Percentiles rank a stretch among this genome's conserved stretches.
These are phyloP conservation scores for Sugiyamaella japonica DNA, from an alignment of 1,139 yeast genomes.

Conservation along the genomic window DNA sequence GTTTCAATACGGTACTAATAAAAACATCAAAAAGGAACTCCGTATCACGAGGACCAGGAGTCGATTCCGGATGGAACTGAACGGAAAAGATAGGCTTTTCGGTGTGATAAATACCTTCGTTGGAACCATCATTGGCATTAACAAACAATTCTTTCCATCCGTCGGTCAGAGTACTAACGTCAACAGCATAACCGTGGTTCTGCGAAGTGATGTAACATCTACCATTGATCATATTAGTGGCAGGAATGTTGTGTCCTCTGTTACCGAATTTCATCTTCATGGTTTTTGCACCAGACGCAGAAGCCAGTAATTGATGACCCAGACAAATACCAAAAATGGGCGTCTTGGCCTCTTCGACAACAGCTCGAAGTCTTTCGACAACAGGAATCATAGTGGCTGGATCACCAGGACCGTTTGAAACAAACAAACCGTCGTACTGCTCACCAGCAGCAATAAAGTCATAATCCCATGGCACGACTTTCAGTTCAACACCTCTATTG, in stretches of 20 bases:
- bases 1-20: slow-evolving; percentile 74
- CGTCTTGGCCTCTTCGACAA: slow-evolving; percentile 57
- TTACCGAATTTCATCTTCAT: slow-evolving; percentile 95
- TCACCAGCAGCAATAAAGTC: slow-evolving; percentile 55
- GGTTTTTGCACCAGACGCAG: slow-evolving; percentile 95
- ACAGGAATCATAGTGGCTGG: slow-evolving; percentile 79
- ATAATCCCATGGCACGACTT: slow-evolving; percentile 95
- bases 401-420: slow-evolving; percentile 99
- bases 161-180: slow-evolving; percentile 60
- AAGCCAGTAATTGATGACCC: slow-evolving; percentile 96
- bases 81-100: slow-evolving; percentile 94
- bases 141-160: slow-evolving; percentile 96
- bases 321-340: slow-evolving; percentile 93
- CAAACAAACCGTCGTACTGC: slow-evolving; percentile 92
- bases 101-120: slow-evolving; percentile 96
- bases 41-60: slow-evolving; percentile 99
- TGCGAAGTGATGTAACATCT: slow-evolving; percentile 98
- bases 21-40: slow-evolving; percentile 96
- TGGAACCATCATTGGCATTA: slow-evolving; percentile 95
- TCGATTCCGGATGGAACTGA: slow-evolving; percentile 98
- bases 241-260: slow-evolving; percentile 99
- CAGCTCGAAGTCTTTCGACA: slow-evolving; percentile 58
- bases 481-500: slow-evolving; percentile 91
- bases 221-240: slow-evolving; percentile 89
- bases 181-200: slow-evolving; percentile 98